Percentiles rank a stretch among this genome's conserved stretches.
phyloP scores from a whole-genome alignment of 352 stramenopile species.

The Phytophthora litchii region DNA sequence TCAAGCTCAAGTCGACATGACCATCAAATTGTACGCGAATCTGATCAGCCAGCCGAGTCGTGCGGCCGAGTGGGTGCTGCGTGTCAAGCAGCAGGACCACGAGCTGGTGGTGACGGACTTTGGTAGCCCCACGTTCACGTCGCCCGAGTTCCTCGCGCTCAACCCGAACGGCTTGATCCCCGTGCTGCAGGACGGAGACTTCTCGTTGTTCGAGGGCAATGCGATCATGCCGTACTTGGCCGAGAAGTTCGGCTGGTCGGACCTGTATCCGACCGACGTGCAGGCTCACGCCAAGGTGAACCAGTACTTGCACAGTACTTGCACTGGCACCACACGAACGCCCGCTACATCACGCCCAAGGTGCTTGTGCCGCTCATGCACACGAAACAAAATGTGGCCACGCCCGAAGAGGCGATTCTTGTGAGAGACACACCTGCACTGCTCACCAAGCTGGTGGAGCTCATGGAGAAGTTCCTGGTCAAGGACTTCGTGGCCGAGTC shows the following conservation, averaged over 20 bases:
- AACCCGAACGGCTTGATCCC: constrained; percentile 45
- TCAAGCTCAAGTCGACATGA: background rate
- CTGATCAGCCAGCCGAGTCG: constrained; percentile 42
- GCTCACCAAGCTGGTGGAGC: constrained; percentile 21
- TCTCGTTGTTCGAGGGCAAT: constrained; percentile 41
- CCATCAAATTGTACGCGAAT: constrained; percentile 39
- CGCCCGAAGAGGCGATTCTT: constrained; percentile 21
- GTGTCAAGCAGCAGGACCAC: constrained; percentile 32
- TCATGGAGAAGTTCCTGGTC: constrained; percentile 44
- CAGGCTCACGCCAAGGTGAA: constrained; percentile 42
- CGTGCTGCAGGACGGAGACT: constrained; percentile 45
- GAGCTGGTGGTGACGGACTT: constrained; percentile 36
- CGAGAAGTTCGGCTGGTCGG: constrained; percentile 43
- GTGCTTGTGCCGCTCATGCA: constrained; percentile 26
- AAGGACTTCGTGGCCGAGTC: constrained; percentile 40
- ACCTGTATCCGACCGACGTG: constrained; percentile 38
- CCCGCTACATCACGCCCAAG: constrained; percentile 38
- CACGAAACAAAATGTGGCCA: constrained; percentile 21
- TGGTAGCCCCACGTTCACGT: constrained; percentile 19
- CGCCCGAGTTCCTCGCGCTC: constrained; percentile 34
- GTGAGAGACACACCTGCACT: constrained; percentile 28
- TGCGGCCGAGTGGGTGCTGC: constrained; percentile 26
- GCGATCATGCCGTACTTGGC: constrained; percentile 47
- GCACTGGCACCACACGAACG: constrained; percentile 12
- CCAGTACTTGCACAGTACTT: constrained; percentile 18